Percentiles rank a stretch among this genome's conserved stretches.
Conservation (phyloP, 257 asterid species). For the Anisodus tanguticus region DNA sequence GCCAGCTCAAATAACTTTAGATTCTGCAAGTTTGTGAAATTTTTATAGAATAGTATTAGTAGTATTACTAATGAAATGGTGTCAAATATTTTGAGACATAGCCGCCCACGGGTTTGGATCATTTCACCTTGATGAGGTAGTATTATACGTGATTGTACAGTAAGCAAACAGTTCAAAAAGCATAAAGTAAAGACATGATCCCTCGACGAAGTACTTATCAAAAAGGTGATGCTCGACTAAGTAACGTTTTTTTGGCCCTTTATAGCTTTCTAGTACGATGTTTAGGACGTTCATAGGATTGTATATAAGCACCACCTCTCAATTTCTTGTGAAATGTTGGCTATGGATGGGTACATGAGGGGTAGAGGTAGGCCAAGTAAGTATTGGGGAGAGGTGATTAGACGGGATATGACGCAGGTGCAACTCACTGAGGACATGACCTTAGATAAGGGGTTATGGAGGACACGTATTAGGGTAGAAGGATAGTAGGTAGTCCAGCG, state of each 20-base stretch:
- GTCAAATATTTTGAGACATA: neutral
- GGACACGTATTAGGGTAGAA: too few relatives aligned
- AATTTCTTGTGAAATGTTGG: neutral
- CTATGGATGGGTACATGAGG: too few relatives aligned
- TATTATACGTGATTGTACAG: neutral
- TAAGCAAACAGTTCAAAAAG: neutral
- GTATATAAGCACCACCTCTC: neutral
- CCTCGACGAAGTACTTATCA: neutral
- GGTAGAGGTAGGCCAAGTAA: too few relatives aligned
- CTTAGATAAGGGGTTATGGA: too few relatives aligned
- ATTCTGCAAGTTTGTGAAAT: neutral
- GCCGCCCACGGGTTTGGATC: neutral
- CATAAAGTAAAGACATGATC: neutral
- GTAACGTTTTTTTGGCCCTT: neutral
- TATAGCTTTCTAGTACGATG: neutral
- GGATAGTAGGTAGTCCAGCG: too few relatives aligned
- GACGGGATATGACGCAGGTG: too few relatives aligned
- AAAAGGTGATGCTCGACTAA: neutral
- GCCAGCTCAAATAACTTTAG: neutral
- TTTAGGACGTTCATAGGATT: neutral
- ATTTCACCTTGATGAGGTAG: conserved; percentile 6
- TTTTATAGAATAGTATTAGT: neutral
- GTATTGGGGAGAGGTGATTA: too few relatives aligned
- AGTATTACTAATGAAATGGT: neutral
- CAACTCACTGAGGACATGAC: too few relatives aligned